Evolutionary conservation across 805 yeast genomes (phyloP), one percentile per base, ranked within the genome.

Genomic region (Teunomyces barrocoloradensis): DNA sequence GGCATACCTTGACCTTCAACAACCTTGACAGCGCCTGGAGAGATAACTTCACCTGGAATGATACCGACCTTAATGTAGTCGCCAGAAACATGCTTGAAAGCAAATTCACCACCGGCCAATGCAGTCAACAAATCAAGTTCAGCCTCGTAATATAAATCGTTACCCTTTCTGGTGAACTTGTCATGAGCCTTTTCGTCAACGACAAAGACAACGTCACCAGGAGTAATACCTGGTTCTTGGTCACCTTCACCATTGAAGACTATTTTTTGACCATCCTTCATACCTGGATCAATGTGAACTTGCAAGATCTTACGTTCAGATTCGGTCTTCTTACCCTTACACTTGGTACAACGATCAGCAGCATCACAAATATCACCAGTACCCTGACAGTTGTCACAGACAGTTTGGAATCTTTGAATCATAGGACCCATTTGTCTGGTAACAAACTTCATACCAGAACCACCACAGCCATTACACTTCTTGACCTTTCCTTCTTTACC

Each of bases 341-440:
- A 94, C 23, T 70, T 63, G 59, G 81, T 81, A 82, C 99, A 94
- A 63, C 90, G 81, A 73, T 89, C 96, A 74, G 86, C 86, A 45
- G 91, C 79, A 66, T 86, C 83, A 64, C 90, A 80, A 54, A 85
- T 86, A 68, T 87, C 92, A 67, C 99, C 99, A 50, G 85, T 78
- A 65, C 98, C 99, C 56, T 82, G 73, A 83, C 99, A 94, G 50
- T 72, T 84, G 58, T 87, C 92, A 86, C 99, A 94, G 46, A 82
- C 84, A 40, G 95, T 83, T 76, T 94, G 98, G 82, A 88, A 88
- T 79, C 97, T 87, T 77, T 94, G 99, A 63, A 94, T 87, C 91
- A 94, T 89, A 56, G 96, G 97, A 59, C 99, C 99, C 97, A 94
- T 91, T 74, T 94, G 98, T 77, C 96, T 87, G 45, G 97, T 89